Evolutionary conservation across 495 filamentous ascomycete species (phyloP).

Genomic region (Hyphodiscus hymeniophilus): DNA sequence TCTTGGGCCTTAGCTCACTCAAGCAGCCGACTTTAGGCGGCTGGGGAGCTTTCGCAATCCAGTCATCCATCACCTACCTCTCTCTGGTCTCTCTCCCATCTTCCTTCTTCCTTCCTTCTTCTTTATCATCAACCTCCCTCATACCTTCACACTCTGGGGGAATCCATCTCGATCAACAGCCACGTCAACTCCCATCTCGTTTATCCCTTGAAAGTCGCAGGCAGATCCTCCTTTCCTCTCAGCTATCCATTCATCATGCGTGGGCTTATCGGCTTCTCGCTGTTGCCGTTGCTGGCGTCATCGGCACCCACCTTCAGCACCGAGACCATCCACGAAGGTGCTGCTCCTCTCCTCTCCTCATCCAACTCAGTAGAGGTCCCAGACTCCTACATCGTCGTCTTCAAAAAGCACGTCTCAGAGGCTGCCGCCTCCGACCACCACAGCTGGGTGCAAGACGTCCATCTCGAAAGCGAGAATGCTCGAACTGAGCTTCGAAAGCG

Average conservation of each 20-base stretch:
- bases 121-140: constrained; percentile 33
- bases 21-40: constrained; percentile 5
- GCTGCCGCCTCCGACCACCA: constrained; percentile 67
- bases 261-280: constrained; percentile 21
- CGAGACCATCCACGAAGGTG: constrained; percentile 75
- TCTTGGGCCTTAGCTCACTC: constrained; percentile 1
- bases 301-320: constrained; percentile 68
- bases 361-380: constrained; percentile 64
- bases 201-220: constrained; percentile 24
- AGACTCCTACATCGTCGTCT: constrained; percentile 94
- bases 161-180: constrained; percentile 24
- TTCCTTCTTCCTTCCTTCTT: constrained; percentile 30
- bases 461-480: constrained; percentile 46
- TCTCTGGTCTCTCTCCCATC: constrained; percentile 24
- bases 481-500: constrained; percentile 84
- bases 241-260: constrained; percentile 19
- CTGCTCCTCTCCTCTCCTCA: constrained; percentile 82
- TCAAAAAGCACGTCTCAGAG: constrained; percentile 86
- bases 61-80: constrained; percentile 25
- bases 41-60: constrained; percentile 18
- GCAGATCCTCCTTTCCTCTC: constrained; percentile 14
- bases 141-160: constrained; percentile 30
- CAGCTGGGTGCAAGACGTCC: constrained; percentile 84
- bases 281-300: constrained; percentile 40
- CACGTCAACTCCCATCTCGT: constrained; percentile 5